phyloP scores from a whole-genome alignment of 805 yeast species.

The Candida tallmaniae region DNA sequence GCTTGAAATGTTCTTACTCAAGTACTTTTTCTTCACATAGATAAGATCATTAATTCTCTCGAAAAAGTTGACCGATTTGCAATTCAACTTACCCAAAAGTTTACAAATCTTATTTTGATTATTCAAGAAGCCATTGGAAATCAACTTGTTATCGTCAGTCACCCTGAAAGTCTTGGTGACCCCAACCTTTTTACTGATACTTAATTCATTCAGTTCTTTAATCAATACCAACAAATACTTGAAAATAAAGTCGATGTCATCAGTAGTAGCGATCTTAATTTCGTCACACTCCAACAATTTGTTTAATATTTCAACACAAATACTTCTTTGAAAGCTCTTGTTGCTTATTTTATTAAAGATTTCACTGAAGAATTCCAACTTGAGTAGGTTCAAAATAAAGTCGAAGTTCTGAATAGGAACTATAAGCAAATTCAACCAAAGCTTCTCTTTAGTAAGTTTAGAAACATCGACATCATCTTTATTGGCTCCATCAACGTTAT shows the following conservation, averaged over 20 bases:
- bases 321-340: constrained; percentile 45
- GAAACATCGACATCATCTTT: too few species aligned
- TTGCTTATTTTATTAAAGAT: constrained; percentile 52
- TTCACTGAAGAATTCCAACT: constrained; percentile 46
- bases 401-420: constrained; percentile 45
- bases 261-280: constrained; percentile 31
- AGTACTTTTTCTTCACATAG: constrained; percentile 38
- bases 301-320: constrained; percentile 59
- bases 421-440: constrained; percentile 44
- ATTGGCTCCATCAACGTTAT: background rate
- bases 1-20: constrained; percentile 52
- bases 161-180: constrained; percentile 28
- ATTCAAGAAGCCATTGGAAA: constrained; percentile 34
- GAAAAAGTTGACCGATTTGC: constrained; percentile 32
- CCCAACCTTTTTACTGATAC: constrained; percentile 39
- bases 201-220: constrained; percentile 25
- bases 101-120: constrained; percentile 66
- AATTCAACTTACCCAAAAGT: constrained; percentile 58
- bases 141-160: constrained; percentile 19
- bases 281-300: constrained; percentile 40
- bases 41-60: constrained; percentile 28
- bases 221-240: constrained; percentile 55
- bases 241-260: constrained; percentile 57
- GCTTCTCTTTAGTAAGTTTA: constrained; percentile 21
- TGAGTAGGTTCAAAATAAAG: constrained; percentile 37